Conservation (phyloP, 352 stramenopile species). For the Nothophytophthora sp. region DNA sequence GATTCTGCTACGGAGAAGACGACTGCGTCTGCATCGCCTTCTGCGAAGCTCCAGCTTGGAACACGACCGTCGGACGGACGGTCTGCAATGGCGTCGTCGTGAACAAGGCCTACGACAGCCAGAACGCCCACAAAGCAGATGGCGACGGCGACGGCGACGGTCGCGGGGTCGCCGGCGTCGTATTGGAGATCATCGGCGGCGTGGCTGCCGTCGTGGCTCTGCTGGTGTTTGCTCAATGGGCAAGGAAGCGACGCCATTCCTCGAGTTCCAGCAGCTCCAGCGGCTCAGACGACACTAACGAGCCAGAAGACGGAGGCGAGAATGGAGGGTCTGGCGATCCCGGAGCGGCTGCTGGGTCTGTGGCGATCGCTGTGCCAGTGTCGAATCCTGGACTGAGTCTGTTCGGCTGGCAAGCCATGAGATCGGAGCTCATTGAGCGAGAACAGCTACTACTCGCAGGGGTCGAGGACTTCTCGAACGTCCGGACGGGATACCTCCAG, state of each 20-base stretch:
- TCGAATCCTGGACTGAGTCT: slow-evolving; percentile 33
- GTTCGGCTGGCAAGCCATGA: slow-evolving; percentile 56
- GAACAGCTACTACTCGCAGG: slow-evolving; percentile 43
- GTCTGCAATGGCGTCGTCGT: slow-evolving; percentile 31
- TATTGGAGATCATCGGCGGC: slow-evolving; percentile 29
- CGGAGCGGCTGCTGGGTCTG: slow-evolving; percentile 6
- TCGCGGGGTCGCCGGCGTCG: slow-evolving; percentile 9
- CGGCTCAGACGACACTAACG: slow-evolving; percentile 5
- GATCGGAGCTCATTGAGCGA: slow-evolving; percentile 45
- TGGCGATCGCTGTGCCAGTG: slow-evolving; percentile 11
- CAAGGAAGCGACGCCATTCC: slow-evolving; percentile 12
- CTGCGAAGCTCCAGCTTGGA: slow-evolving; percentile 42
- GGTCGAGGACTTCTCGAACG: slow-evolving; percentile 47
- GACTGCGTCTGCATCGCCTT: slow-evolving; percentile 42
- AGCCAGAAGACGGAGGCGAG: slow-evolving; percentile 1
- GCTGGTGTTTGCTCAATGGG: slow-evolving; percentile 28
- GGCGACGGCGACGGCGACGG: slow-evolving; percentile 10
- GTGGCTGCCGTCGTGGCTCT: slow-evolving; percentile 32
- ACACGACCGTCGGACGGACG: slow-evolving; percentile 20
- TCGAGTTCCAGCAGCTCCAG: slow-evolving; percentile 4
- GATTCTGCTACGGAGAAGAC: slow-evolving; percentile 34
- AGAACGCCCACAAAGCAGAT: slow-evolving; percentile 29
- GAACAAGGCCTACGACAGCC: slow-evolving; percentile 21
- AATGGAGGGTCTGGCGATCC: slow-evolving; percentile 6
- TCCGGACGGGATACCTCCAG: slow-evolving; percentile 46